Evolutionary conservation across 176 grass and related monocot genomes (phyloP).

Genomic region (Cymbopogon citratus): DNA sequence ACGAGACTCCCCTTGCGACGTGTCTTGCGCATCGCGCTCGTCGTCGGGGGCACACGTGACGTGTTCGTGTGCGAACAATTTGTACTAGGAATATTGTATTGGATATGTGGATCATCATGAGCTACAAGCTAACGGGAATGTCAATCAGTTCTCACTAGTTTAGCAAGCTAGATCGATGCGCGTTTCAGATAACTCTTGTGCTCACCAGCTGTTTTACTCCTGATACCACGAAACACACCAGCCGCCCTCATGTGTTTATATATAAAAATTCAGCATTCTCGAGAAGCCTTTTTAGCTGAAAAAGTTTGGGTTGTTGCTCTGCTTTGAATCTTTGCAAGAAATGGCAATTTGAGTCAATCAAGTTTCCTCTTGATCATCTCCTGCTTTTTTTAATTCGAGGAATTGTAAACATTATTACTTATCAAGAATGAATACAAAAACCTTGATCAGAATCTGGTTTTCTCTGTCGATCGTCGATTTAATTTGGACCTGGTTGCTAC

Average conservation of each 20-base stretch:
- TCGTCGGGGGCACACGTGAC: too few species aligned
- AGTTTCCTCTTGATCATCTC: background rate
- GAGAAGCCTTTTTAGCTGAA: background rate
- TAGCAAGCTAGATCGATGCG: too few species aligned
- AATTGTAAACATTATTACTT: background rate
- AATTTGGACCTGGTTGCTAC: too few species aligned
- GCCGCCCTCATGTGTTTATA: constrained; percentile 14
- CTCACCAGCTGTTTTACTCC: constrained; percentile 23
- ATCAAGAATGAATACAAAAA: background rate
- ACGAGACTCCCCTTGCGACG: too few species aligned
- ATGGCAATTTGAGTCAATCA: background rate
- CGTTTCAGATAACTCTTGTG: background rate
- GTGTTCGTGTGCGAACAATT: constrained; percentile 28
- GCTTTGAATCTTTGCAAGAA: background rate
- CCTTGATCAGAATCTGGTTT: too few species aligned
- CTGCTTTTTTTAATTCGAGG: background rate
- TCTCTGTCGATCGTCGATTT: too few species aligned
- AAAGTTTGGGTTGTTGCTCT: background rate
- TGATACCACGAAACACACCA: background rate
- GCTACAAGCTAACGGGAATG: background rate
- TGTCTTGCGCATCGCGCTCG: too few species aligned
- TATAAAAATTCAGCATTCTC: background rate
- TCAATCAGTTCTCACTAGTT: constrained; percentile 9
- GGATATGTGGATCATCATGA: constrained; percentile 15
- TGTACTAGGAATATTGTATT: constrained; percentile 42